Evolutionary conservation across 2,329 filamentous ascomycete species (phyloP).

Genomic region (Aspergillus sp.): DNA sequence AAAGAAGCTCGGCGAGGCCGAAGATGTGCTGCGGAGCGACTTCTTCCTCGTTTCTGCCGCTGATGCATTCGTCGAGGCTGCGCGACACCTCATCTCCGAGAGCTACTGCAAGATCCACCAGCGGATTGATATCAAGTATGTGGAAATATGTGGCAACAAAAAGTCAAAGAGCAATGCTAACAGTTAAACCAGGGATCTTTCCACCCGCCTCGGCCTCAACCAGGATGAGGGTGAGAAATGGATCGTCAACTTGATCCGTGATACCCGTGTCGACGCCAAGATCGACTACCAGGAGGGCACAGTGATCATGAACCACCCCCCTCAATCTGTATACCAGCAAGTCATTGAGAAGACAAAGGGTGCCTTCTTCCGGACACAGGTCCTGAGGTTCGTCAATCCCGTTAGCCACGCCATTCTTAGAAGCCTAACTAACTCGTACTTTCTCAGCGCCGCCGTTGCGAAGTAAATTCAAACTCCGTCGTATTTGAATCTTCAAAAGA

Average conservation of each 20-base stretch:
- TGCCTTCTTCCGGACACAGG: conserved; percentile 97
- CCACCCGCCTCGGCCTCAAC: conserved; percentile 83
- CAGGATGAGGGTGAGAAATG: conserved; percentile 98
- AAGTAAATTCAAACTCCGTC: conserved; percentile 39
- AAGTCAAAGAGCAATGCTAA: neutral
- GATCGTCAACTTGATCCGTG: conserved; percentile 99
- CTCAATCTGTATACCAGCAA: conserved; percentile 97
- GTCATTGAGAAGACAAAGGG: conserved; percentile 99
- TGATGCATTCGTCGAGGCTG: conserved; percentile 89
- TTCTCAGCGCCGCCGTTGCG: conserved; percentile 48
- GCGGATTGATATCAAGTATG: conserved; percentile 89
- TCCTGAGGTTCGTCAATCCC: conserved; percentile 61
- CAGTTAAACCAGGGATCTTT: conserved; percentile 66
- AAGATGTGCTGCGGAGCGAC: conserved; percentile 87
- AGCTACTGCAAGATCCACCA: conserved; percentile 99
- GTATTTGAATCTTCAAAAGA: conserved; percentile 16
- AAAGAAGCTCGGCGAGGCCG: conserved; percentile 79
- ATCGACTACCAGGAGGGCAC: conserved; percentile 99
- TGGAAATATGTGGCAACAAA: conserved; percentile 11
- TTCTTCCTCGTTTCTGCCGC: conserved; percentile 89
- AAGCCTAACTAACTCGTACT: conserved; percentile 2
- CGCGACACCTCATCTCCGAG: conserved; percentile 95
- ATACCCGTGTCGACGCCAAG: conserved; percentile 96
- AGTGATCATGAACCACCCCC: conserved; percentile 98
- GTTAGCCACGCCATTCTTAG: neutral